Base-by-base conservation (phyloP, 768 basidiomycete species). In the Dendrothele bispora region DNA sequence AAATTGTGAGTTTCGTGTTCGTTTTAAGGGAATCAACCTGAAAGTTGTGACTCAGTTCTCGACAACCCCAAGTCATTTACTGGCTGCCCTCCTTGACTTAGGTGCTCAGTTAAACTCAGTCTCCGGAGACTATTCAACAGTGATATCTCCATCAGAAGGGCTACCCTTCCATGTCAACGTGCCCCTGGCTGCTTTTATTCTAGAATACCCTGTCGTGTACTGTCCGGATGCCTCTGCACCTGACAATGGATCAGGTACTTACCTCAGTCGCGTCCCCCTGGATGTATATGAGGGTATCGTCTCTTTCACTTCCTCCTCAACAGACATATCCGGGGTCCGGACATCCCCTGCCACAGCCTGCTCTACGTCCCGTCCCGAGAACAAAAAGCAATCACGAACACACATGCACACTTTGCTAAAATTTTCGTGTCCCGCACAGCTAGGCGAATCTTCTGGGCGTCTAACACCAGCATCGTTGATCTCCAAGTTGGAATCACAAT, bases 191-290 rank as follows among this genome's bases (percentile, higher is more conserved):
- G 84, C 73, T 1, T 50, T 82, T 7, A 59, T 86, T 21, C 73
- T 86, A 27, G 83, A 83, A 49, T 86, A 86, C 54, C 78, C 79
- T 7, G 73, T 84, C 7, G 74, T 71, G n/a, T 77, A 74, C 40
- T 47, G 46, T 18, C 46, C 46, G 25, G 22, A 36, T 27, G 71
- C 74, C 20, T 83, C 83, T 41, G 57, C 74, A 25, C 73, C 72
- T 25, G 49, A 43, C 12, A 49, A 55, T 0, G 39, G 59, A 4
- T 52, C 53, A 0, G 62, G 67, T 43, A 59, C 55, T 7, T 80
- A 76, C 55, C 70, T 86, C n/a, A 63, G 64, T 38, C 59, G 73
- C 17, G 67, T 72, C 3, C 55, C 70, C 5, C 64, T 87, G 39
- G 72, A 82, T 48, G 62, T 84, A 11, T 83, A 80, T 56, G 71